These are phyloP conservation scores for Teunomyces aglyptinius DNA, from an alignment of 805 yeast genomes.

Conservation along the genomic window DNA sequence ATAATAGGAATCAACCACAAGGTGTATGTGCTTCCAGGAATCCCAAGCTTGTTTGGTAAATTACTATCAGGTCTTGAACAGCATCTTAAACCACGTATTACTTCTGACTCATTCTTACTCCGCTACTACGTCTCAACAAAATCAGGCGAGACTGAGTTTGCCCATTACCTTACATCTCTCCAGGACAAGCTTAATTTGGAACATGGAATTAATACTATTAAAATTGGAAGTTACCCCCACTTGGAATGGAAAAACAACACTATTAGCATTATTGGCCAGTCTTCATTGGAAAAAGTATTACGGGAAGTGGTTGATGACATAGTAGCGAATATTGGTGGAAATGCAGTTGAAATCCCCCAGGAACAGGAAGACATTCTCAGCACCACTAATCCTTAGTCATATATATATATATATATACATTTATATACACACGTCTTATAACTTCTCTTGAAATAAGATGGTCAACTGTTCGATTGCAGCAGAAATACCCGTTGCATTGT, in stretches of 20 bases:
- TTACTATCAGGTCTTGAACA: slow-evolving; percentile 48
- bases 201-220: slow-evolving; percentile 41
- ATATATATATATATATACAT: not conserved
- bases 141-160: slow-evolving; percentile 63
- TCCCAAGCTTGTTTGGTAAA: slow-evolving; percentile 67
- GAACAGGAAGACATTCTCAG: slow-evolving; percentile 55
- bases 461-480: slow-evolving; percentile 74
- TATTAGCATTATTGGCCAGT: slow-evolving; percentile 68
- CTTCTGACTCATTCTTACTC: slow-evolving; percentile 13
- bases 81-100: slow-evolving; percentile 26
- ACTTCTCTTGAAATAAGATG: slow-evolving; percentile 58
- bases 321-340: slow-evolving; percentile 40
- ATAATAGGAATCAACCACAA: slow-evolving; percentile 64
- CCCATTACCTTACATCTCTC: slow-evolving; percentile 55
- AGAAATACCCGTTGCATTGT: slow-evolving; percentile 63
- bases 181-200: slow-evolving; percentile 38
- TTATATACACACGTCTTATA: slow-evolving; percentile 22
- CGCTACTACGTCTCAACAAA: slow-evolving; percentile 63
- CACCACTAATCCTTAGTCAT: slow-evolving; percentile 6
- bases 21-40: slow-evolving; percentile 78
- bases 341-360: slow-evolving; percentile 57
- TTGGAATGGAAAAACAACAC: slow-evolving; percentile 61
- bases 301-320: slow-evolving; percentile 46
- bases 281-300: slow-evolving; percentile 32
- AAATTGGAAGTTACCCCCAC: slow-evolving; percentile 87